phyloP scores from a whole-genome alignment of 139 green algal genomes.

The Diplosphaera chodatii region DNA sequence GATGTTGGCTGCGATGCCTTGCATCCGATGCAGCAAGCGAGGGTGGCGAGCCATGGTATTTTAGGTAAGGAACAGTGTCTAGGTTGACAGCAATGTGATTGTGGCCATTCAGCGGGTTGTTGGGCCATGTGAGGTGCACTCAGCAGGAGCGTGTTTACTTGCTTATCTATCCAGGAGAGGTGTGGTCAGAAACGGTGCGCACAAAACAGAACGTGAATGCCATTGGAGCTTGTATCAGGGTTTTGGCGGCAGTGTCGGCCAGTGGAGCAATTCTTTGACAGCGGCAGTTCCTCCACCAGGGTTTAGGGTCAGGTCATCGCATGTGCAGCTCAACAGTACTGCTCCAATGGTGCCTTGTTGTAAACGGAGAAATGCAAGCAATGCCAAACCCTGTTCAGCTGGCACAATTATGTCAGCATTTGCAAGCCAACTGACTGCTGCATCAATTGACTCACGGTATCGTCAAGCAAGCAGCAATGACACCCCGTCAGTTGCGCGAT shows the following conservation, averaged over 20 bases:
- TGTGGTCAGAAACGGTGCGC: not conserved
- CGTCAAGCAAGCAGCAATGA: no score
- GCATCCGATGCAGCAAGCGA: not conserved
- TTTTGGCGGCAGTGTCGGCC: not conserved
- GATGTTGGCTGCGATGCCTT: not conserved
- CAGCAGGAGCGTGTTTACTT: not conserved
- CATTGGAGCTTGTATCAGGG: not conserved
- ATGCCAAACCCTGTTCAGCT: no score
- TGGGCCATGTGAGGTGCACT: not conserved
- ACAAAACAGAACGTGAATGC: not conserved
- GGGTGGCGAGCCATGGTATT: not conserved
- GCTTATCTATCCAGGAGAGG: not conserved
- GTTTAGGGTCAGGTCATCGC: not conserved
- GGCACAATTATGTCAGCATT: no score
- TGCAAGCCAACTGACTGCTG: no score
- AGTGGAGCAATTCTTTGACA: not conserved
- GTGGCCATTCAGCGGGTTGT: not conserved
- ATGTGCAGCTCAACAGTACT: no score
- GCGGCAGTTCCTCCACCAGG: not conserved
- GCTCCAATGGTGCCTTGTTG: no score
- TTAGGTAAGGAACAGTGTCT: not conserved
- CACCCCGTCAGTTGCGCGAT: not conserved
- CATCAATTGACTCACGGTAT: no score
- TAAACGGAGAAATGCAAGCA: no score
- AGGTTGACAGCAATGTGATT: not conserved